Evolutionary conservation across 768 basidiomycete species (phyloP), one percentile per base, ranked within the genome.

Genomic region (Tricholoma saponaceum): DNA sequence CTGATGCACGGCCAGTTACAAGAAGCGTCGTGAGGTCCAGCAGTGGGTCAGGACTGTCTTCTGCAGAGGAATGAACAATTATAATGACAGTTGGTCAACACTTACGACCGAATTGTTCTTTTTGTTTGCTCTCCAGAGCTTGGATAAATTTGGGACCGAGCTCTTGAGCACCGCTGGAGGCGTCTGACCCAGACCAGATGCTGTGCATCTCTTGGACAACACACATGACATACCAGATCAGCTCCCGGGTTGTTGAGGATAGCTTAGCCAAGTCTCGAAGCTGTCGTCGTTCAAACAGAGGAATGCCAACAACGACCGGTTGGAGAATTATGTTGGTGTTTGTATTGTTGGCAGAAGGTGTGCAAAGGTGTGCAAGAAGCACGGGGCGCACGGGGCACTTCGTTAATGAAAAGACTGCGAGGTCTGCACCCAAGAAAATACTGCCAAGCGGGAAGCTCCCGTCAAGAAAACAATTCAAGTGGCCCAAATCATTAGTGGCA

Each of bases 121-220:
- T 79, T 68, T 89, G 84, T 63, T 80, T 85, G 47, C 72, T 71
- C 66, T 92, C 86, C 47, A 93, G 68, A 10, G 81, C 76, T 54
- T 77, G 75, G 28, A 90, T 72, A 89, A 90, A 93, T 66, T 82
- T 86, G 4, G 83, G 81, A 7, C 92, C 92, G 57, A 87, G 67
- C 46, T 85, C 85, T 60, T 87, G 79, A 44, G 89, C 89, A 47
- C 90, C 90, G 60, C 74, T 80, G 50, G 78, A 75, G 7, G 73
- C 80, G 52, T 86, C 84, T 12, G 83, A 81, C 18, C 92, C 92
- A 64, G 84, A 82, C 92, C 92, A 94, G 9, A 77, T 73, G 25
- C 72, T 74, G 18, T 81, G 81, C 83, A 92, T 86, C 58, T 93
- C 91, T 62, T 85, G 83, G 39, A 88, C 72, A 32, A 85, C 81